These are phyloP conservation scores for Aspergillus pseudotamarii DNA, from an alignment of 2,329 filamentous ascomycete species.

Conservation along the genomic window DNA sequence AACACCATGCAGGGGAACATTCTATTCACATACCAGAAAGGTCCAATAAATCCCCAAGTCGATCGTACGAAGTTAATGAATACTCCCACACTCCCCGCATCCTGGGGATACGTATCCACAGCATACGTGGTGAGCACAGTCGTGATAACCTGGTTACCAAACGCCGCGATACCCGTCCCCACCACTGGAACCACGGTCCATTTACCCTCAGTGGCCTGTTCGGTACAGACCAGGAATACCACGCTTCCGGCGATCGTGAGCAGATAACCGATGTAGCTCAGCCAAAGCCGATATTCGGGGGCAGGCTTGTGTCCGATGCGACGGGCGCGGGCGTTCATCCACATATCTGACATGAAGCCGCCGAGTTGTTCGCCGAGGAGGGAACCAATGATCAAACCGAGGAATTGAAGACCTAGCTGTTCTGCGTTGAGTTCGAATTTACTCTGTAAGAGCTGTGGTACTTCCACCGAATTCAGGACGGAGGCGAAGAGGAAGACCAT, in stretches of 20 bases:
- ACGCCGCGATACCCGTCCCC: slow-evolving; percentile 56
- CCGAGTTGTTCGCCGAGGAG: slow-evolving; percentile 63
- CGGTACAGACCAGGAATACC: slow-evolving; percentile 58
- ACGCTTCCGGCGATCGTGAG: slow-evolving; percentile 57
- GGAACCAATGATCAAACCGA: slow-evolving; percentile 60
- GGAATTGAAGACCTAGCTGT: slow-evolving; percentile 61
- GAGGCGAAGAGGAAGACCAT: slow-evolving; percentile 61
- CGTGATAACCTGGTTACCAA: slow-evolving; percentile 65
- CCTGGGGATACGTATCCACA: slow-evolving; percentile 59
- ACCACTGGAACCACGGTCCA: slow-evolving; percentile 62
- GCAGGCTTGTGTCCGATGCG: slow-evolving; percentile 41
- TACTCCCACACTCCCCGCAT: slow-evolving; percentile 60
- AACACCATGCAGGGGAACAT: no score
- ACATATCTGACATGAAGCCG: slow-evolving; percentile 57
- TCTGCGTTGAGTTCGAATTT: slow-evolving; percentile 61
- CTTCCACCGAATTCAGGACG: slow-evolving; percentile 60
- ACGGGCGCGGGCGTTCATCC: slow-evolving; percentile 52
- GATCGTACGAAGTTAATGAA: slow-evolving; percentile 60
- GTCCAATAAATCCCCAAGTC: slow-evolving; percentile 39
- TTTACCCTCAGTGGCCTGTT: slow-evolving; percentile 44
- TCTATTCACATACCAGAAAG: slow-evolving; percentile 36
- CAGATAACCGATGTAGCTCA: slow-evolving; percentile 57
- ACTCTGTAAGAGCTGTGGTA: slow-evolving; percentile 59
- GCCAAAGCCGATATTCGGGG: slow-evolving; percentile 60
- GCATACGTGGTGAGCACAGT: slow-evolving; percentile 63